Evolutionary conservation across 129 eudicot genomes (phyloP).

Genomic region (Arctium minus): DNA sequence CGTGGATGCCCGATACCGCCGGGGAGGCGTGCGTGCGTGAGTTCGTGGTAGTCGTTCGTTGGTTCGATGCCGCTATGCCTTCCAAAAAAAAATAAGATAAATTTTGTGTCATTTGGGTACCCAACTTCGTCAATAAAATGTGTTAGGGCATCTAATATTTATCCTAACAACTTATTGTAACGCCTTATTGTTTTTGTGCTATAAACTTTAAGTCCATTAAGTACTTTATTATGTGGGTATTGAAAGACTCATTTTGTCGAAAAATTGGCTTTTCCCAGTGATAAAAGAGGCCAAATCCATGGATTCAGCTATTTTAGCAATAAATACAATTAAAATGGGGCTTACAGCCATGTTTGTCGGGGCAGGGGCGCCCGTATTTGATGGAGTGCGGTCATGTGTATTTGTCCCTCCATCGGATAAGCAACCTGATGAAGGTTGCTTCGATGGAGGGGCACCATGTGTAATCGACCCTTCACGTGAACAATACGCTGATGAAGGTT

Average conservation of each 20-base stretch:
- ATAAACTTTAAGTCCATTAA: not conserved
- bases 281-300: not conserved
- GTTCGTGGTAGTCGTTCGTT: too few species aligned
- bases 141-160: not conserved
- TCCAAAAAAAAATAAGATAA: too few species aligned
- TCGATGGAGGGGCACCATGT: not conserved
- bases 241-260: not conserved
- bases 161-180: not conserved
- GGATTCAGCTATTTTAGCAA: not conserved
- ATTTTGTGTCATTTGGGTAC: too few species aligned
- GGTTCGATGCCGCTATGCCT: too few species aligned
- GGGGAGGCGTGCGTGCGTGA: too few species aligned
- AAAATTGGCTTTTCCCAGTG: not conserved
- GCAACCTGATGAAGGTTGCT: constrained; percentile 19
- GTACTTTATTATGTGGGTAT: not conserved
- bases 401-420: constrained; percentile 9
- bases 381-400: not conserved
- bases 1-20: too few species aligned
- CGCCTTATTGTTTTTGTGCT: not conserved
- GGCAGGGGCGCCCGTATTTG: not conserved
- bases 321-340: not conserved
- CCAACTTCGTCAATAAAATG: not conserved
- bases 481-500: constrained; percentile 20
- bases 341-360: constrained; percentile 5
- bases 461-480: constrained; percentile 7